These are phyloP conservation scores for Mycena pura DNA, from an alignment of 768 basidiomycete genomes.

Conservation along the genomic window DNA sequence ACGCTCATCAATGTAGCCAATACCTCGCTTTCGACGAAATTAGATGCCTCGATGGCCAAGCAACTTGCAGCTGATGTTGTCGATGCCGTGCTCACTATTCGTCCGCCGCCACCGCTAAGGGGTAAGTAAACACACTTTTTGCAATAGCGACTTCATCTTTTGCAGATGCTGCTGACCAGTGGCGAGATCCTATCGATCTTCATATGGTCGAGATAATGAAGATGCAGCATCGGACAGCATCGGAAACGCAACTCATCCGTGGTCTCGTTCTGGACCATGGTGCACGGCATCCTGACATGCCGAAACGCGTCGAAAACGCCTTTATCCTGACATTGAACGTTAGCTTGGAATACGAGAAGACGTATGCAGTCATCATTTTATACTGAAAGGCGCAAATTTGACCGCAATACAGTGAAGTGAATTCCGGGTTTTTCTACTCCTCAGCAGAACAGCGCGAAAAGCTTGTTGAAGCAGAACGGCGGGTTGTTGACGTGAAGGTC, in stretches of 20 bases:
- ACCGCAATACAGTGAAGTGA: slow-evolving; percentile 80
- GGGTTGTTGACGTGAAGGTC: slow-evolving; percentile 92
- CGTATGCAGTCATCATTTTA: slow-evolving; percentile 60
- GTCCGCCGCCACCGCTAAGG: slow-evolving; percentile 66
- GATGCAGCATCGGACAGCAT: slow-evolving; percentile 99
- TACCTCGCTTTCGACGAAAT: slow-evolving; percentile 96
- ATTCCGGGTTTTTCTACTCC: slow-evolving; percentile 99
- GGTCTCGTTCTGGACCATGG: slow-evolving; percentile 98
- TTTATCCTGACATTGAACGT: slow-evolving; percentile 96
- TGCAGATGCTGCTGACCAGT: slow-evolving; percentile 67
- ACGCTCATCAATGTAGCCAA: slow-evolving; percentile 92
- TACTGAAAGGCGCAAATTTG: slow-evolving; percentile 28
- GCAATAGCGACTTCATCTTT: slow-evolving; percentile 11
- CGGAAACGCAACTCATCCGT: slow-evolving; percentile 94
- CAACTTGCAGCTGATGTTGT: slow-evolving; percentile 92
- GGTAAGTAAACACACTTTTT: slow-evolving; percentile 46
- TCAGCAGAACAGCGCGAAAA: slow-evolving; percentile 98
- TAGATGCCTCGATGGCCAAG: slow-evolving; percentile 81
- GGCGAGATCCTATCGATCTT: slow-evolving; percentile 91
- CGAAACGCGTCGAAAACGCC: slow-evolving; percentile 96
- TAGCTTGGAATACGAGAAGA: slow-evolving; percentile 98
- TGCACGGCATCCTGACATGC: slow-evolving; percentile 98
- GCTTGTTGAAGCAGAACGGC: slow-evolving; percentile 95
- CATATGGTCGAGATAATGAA: slow-evolving; percentile 99
- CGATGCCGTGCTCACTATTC: slow-evolving; percentile 92